These are phyloP conservation scores for Talaromyces rugulosus DNA, from an alignment of 2,329 filamentous ascomycete genomes.

Conservation along the genomic window DNA sequence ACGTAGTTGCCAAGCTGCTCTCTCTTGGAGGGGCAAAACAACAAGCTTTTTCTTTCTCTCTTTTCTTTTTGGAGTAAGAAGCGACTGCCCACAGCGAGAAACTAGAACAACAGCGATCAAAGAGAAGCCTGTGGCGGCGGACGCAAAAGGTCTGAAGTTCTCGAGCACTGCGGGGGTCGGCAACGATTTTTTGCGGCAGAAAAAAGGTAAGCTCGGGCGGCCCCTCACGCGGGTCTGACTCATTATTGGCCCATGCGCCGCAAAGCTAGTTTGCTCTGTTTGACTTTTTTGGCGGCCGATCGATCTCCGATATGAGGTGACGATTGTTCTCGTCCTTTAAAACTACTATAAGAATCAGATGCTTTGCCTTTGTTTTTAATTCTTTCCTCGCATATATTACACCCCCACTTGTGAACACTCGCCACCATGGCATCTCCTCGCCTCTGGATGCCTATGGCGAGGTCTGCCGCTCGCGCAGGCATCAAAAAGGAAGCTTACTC, in stretches of 20 bases:
- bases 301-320: background rate
- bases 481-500: conserved; percentile 17
- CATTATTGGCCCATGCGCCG: background rate
- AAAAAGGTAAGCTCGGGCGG: conserved; percentile 6
- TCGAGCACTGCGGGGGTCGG: conserved; percentile 12
- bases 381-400: background rate
- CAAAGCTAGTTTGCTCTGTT: background rate
- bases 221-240: background rate
- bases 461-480: conserved; percentile 26
- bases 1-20: conserved; percentile 16
- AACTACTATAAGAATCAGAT: too few species aligned
- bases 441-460: conserved; percentile 30
- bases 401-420: background rate
- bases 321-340: background rate
- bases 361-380: background rate
- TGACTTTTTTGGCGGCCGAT: background rate
- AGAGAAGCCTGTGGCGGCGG: background rate
- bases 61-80: background rate
- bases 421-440: conserved; percentile 18
- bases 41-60: background rate
- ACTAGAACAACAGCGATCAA: background rate
- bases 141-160: background rate
- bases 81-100: background rate
- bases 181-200: conserved; percentile 14
- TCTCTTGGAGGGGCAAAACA: background rate